Evolutionary conservation across 129 eudicot genomes (phyloP).

Genomic region (Solidago caesia): DNA sequence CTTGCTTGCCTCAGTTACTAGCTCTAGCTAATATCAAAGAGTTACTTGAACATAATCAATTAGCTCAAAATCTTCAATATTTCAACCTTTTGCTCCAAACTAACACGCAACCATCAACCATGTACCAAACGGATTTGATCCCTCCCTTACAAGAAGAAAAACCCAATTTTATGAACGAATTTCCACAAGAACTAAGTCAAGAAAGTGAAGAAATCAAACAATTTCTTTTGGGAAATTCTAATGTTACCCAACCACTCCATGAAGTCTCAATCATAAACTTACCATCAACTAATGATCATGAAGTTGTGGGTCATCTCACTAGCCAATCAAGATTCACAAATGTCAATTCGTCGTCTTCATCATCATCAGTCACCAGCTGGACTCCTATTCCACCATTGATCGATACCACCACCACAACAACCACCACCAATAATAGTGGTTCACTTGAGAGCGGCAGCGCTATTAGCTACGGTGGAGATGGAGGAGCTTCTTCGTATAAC

Average conservation of each 20-base stretch:
- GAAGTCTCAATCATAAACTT: slow-evolving; percentile 40
- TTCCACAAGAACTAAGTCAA: slow-evolving; percentile 22
- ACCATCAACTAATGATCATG: slow-evolving; percentile 30
- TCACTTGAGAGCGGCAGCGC: slow-evolving; percentile 31
- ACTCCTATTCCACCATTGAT: slow-evolving; percentile 26
- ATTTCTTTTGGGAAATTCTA: slow-evolving; percentile 29
- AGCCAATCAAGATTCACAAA: slow-evolving; percentile 31
- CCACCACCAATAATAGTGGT: slow-evolving; percentile 21
- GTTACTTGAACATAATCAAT: slow-evolving; percentile 40
- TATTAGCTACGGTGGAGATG: slow-evolving; percentile 32
- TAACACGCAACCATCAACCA: slow-evolving; percentile 1
- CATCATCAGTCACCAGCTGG: slow-evolving; percentile 14
- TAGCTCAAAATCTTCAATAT: slow-evolving; percentile 45
- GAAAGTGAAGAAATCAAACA: slow-evolving; percentile 20
- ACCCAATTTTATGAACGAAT: slow-evolving; percentile 14
- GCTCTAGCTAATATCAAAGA: slow-evolving; percentile 41
- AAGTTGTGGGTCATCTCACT: slow-evolving; percentile 21
- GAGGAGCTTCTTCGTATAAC: slow-evolving; percentile 32
- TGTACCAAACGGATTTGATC: slow-evolving; percentile 8
- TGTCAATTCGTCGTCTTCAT: slow-evolving; percentile 26
- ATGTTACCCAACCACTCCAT: slow-evolving; percentile 46
- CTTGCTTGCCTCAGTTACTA: slow-evolving; percentile 41
- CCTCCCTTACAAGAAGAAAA: slow-evolving; percentile 28
- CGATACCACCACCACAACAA: not conserved
- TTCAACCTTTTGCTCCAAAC: slow-evolving; percentile 35